phyloP scores from a whole-genome alignment of 2,329 filamentous ascomycete genomes.

The Fusarium falciforme region DNA sequence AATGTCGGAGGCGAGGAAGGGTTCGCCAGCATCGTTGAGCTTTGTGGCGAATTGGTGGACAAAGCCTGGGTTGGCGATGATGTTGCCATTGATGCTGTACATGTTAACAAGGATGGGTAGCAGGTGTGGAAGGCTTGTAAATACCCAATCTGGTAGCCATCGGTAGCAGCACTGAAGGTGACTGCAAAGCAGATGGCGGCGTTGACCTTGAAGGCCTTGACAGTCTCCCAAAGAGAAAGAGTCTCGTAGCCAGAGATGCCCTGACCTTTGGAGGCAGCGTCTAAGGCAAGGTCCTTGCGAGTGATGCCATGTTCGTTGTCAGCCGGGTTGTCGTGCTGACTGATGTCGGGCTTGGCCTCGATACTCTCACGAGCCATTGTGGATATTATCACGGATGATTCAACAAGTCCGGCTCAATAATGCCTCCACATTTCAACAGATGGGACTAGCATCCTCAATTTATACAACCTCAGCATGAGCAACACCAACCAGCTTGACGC shows the following conservation, averaged over 20 bases:
- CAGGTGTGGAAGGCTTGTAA: background rate
- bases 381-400: background rate
- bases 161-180: slow-evolving; percentile 43
- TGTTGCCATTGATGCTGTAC: slow-evolving; percentile 22
- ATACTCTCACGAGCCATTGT: background rate
- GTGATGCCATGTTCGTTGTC: background rate
- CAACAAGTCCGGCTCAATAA: background rate
- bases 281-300: slow-evolving; percentile 29
- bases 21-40: slow-evolving; percentile 36
- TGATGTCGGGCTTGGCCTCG: background rate
- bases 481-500: too few species aligned
- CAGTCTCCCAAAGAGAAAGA: slow-evolving; percentile 42
- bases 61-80: slow-evolving; percentile 31
- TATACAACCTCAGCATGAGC: background rate
- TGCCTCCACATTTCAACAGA: too few species aligned
- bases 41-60: slow-evolving; percentile 19
- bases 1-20: slow-evolving; percentile 49
- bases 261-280: slow-evolving; percentile 42
- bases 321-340: background rate
- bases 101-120: background rate
- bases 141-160: slow-evolving; percentile 46
- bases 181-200: slow-evolving; percentile 41
- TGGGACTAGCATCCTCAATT: background rate
- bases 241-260: slow-evolving; percentile 43
- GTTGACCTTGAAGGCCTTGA: slow-evolving; percentile 42